Percentiles rank a stretch among this genome's conserved stretches.
These are phyloP conservation scores for Laetiporus sulphureus DNA, from an alignment of 1,284 basidiomycete species.

Conservation along the genomic window DNA sequence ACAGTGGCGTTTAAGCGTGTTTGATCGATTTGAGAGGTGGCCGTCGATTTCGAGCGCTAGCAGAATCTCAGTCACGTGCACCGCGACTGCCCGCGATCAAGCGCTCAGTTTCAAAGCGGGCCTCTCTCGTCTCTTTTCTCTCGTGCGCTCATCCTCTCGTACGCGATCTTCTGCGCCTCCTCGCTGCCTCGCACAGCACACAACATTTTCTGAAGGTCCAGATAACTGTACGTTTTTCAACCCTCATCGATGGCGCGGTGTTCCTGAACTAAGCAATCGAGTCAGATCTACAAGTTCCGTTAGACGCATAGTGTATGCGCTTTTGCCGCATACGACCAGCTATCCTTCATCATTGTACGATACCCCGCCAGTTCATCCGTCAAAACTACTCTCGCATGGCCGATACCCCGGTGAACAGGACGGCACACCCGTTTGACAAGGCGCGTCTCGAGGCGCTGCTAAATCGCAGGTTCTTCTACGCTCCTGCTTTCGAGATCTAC, in stretches of 20 bases:
- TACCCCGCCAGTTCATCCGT: constrained; percentile 8
- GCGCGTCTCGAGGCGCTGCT: constrained; percentile 81
- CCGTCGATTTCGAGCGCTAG: too few species aligned
- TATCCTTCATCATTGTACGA: constrained; percentile 12
- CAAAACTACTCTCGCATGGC: constrained; percentile 14
- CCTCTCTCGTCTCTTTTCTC: too few species aligned
- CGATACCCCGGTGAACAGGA: constrained; percentile 61
- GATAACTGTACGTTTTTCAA: background rate
- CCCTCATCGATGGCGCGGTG: background rate
- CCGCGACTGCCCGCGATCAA: too few species aligned
- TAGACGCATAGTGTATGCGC: constrained; percentile 4
- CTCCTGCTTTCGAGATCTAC: constrained; percentile 98
- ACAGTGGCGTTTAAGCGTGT: too few species aligned
- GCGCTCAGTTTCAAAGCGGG: too few species aligned
- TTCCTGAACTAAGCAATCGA: background rate
- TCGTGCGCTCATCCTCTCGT: too few species aligned
- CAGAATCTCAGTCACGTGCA: too few species aligned
- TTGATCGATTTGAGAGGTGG: too few species aligned
- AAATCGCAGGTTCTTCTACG: constrained; percentile 94
- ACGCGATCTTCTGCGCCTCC: too few species aligned
- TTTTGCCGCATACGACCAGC: background rate
- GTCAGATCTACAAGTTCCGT: constrained; percentile 1
- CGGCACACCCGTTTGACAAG: constrained; percentile 88
- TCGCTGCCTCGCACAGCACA: too few species aligned
- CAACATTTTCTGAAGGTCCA: too few species aligned